phyloP scores from a whole-genome alignment of 2,329 filamentous ascomycete species.

The Aspergillus niger region DNA sequence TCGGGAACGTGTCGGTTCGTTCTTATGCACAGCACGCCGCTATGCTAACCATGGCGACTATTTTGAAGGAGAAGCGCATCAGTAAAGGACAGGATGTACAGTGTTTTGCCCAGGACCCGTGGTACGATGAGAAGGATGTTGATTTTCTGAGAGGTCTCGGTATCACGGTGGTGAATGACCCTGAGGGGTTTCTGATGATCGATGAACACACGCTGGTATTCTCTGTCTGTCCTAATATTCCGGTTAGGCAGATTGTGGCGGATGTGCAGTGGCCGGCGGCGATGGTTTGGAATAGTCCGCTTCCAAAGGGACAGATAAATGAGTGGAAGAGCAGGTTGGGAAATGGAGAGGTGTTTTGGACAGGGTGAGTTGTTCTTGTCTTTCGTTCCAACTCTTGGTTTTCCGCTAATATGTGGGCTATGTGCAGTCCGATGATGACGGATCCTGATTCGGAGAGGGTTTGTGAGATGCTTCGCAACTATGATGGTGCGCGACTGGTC shows the following conservation, averaged over 20 bases:
- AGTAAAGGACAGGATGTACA: slow-evolving; percentile 10
- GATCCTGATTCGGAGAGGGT: slow-evolving; percentile 27
- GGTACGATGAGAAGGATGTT: slow-evolving; percentile 24
- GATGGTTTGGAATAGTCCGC: slow-evolving; percentile 31
- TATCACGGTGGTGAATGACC: slow-evolving; percentile 29
- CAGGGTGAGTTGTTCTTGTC: slow-evolving; percentile 15
- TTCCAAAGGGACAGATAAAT: slow-evolving; percentile 8
- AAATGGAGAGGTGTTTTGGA: slow-evolving; percentile 22
- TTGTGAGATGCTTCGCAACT: slow-evolving; percentile 24
- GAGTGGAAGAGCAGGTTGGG: slow-evolving; percentile 18
- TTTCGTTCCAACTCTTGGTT: not conserved
- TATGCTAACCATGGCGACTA: slow-evolving; percentile 23
- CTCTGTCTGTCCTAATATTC: slow-evolving; percentile 35
- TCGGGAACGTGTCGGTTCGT: slow-evolving; percentile 13
- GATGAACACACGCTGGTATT: slow-evolving; percentile 44
- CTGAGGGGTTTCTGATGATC: slow-evolving; percentile 40
- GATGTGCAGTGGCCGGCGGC: slow-evolving; percentile 40
- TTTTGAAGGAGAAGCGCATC: slow-evolving; percentile 13
- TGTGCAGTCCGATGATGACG: slow-evolving; percentile 20
- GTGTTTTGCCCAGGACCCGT: slow-evolving; percentile 34
- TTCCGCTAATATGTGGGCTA: not conserved
- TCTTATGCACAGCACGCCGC: slow-evolving; percentile 29
- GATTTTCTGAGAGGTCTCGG: slow-evolving; percentile 21
- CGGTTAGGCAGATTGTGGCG: slow-evolving; percentile 43
- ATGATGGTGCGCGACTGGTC: slow-evolving; percentile 15